Conservation (phyloP, 2,329 filamentous ascomycete species). For the Fusarium kyushuense region DNA sequence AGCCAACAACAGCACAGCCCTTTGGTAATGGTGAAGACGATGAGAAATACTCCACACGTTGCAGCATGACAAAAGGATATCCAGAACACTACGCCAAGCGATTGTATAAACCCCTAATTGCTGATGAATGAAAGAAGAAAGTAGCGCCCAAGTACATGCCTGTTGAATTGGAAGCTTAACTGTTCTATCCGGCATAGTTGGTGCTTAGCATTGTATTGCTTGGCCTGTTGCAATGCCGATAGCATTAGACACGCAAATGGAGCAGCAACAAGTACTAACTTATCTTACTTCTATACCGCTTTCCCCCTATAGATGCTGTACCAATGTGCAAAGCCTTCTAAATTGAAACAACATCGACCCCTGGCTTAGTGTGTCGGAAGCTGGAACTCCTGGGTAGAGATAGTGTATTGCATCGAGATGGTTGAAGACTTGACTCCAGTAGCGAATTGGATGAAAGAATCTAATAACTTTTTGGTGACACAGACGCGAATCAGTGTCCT, state of each 20-base stretch:
- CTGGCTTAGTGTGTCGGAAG: neutral
- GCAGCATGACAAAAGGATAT: no score
- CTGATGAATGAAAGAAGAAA: neutral
- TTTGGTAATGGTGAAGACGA: no score
- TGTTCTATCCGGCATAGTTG: no score
- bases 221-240: neutral
- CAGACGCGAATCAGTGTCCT: neutral
- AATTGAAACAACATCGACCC: neutral
- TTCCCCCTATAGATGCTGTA: neutral
- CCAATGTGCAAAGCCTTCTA: neutral
- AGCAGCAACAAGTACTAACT: neutral
- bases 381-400: neutral
- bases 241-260: neutral
- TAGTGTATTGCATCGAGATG: neutral
- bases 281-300: neutral
- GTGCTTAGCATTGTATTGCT: neutral
- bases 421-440: neutral
- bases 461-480: neutral
- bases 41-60: no score
- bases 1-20: no score
- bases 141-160: neutral
- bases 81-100: no score
- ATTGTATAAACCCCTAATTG: conserved; percentile 19
- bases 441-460: neutral
- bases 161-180: neutral